A percentile compares a stretch with the other conserved stretches of the same genome.
Conservation (phyloP, 768 basidiomycete genomes). For the Collybia sordida region DNA sequence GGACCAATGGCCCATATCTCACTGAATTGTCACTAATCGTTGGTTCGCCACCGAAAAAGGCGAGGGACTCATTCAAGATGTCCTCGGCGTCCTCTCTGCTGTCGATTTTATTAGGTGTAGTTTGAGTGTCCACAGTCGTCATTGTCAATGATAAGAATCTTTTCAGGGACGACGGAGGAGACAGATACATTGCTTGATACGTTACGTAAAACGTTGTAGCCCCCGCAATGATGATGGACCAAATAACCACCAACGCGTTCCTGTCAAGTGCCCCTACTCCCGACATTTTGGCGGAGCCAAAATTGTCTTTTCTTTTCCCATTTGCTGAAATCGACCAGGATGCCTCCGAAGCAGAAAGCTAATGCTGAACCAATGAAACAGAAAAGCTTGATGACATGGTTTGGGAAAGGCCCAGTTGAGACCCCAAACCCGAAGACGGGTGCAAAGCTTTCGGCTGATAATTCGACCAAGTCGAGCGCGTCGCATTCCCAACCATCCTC, state of each 20-base stretch:
- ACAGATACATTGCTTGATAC: not conserved
- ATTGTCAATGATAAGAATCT: too few species aligned
- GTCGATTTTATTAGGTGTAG: too few species aligned
- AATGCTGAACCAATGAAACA: conserved; percentile 55
- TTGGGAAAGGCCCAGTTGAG: conserved; percentile 37
- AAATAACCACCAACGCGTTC: conserved; percentile 37
- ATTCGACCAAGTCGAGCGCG: conserved; percentile 25
- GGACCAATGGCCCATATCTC: conserved; percentile 49
- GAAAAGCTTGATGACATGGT: conserved; percentile 74
- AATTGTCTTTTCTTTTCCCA: not conserved
- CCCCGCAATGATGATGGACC: conserved; percentile 7
- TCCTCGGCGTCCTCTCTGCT: conserved; percentile 38
- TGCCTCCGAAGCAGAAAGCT: conserved; percentile 42
- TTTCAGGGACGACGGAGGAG: too few species aligned
- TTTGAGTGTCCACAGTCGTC: too few species aligned
- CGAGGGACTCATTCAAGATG: conserved; percentile 51
- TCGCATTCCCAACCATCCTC: conserved; percentile 26
- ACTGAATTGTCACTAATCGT: conserved; percentile 44
- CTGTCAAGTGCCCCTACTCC: not conserved
- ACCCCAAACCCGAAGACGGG: conserved; percentile 20
- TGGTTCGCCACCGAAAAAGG: conserved; percentile 46
- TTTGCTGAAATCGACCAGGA: conserved; percentile 11
- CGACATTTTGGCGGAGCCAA: not conserved
- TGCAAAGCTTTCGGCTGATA: conserved; percentile 15
- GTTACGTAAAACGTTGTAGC: not conserved